Percentiles rank a stretch among this genome's conserved stretches.
Conservation (phyloP, 257 asterid species). For the Thymus quinquecostatus region DNA sequence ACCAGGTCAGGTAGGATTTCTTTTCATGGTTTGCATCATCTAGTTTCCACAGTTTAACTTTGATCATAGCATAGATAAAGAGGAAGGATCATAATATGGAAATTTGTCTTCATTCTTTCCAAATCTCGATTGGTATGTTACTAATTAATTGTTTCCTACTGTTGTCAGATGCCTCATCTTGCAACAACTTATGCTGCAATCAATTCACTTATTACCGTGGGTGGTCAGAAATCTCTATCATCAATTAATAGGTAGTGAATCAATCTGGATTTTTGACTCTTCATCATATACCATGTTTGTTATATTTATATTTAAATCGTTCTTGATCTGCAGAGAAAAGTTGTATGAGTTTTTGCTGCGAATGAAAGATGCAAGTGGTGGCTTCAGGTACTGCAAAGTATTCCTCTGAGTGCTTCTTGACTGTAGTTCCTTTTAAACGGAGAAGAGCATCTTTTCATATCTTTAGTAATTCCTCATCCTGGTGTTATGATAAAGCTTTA, state of each 20-base stretch:
- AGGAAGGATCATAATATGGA: background rate
- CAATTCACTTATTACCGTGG: constrained; percentile 81
- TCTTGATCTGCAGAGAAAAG: constrained; percentile 53
- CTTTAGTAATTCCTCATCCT: constrained; percentile 13
- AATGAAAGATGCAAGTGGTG: constrained; percentile 91
- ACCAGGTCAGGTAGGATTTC: constrained; percentile 84
- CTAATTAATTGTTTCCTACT: constrained; percentile 29
- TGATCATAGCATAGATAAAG: constrained; percentile 15
- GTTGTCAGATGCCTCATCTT: constrained; percentile 90
- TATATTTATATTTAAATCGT: constrained; percentile 15
- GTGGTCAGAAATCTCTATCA: constrained; percentile 69
- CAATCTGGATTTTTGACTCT: constrained; percentile 21
- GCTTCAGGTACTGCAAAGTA: constrained; percentile 71
- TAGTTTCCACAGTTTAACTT: background rate
- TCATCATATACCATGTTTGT: background rate
- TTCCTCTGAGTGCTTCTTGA: constrained; percentile 22
- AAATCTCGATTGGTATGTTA: background rate
- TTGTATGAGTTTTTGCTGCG: constrained; percentile 61
- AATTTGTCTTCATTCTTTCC: constrained; percentile 7
- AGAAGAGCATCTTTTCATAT: background rate
- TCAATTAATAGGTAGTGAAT: constrained; percentile 70
- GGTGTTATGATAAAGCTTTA: constrained; percentile 5
- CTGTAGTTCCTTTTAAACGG: constrained; percentile 21
- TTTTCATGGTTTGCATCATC: constrained; percentile 9
- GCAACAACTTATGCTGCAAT: constrained; percentile 97